Conservation (phyloP, 2,329 filamentous ascomycete species). For the Capronia americana region DNA sequence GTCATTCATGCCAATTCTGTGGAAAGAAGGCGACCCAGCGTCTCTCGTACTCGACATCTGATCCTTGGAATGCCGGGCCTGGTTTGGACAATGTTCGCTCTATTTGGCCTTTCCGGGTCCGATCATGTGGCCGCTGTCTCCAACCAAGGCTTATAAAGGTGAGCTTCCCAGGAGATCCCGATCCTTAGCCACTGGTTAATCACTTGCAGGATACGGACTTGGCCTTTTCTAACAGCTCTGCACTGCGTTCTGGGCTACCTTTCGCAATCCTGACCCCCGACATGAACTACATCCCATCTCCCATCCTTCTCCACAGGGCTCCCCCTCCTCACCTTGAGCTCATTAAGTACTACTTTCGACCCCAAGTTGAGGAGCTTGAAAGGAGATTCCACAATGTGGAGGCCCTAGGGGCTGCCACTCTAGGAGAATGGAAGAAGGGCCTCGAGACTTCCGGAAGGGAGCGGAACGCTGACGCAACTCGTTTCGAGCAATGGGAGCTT, state of each 20-base stretch:
- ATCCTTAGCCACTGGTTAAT: conserved; percentile 38
- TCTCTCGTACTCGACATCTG: conserved; percentile 38
- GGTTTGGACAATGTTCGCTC: conserved; percentile 65
- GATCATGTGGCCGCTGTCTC: conserved; percentile 72
- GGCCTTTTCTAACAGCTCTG: conserved; percentile 67
- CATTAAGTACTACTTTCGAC: conserved; percentile 69
- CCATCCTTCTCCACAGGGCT: conserved; percentile 59
- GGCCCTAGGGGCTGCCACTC: conserved; percentile 69
- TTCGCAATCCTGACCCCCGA: conserved; percentile 70
- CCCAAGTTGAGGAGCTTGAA: conserved; percentile 68
- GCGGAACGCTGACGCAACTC: conserved; percentile 65
- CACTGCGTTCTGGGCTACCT: conserved; percentile 71
- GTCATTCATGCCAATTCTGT: conserved; percentile 72
- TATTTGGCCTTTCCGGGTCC: conserved; percentile 74
- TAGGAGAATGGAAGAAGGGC: conserved; percentile 81
- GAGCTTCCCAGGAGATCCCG: conserved; percentile 41
- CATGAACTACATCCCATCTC: conserved; percentile 65
- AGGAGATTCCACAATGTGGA: conserved; percentile 68
- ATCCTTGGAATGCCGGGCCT: conserved; percentile 66
- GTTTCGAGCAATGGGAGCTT: conserved; percentile 78
- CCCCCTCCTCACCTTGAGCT: conserved; percentile 59
- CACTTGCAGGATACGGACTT: conserved; percentile 71
- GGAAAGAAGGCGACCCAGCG: conserved; percentile 46
- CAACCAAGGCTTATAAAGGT: conserved; percentile 69
- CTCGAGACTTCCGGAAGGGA: conserved; percentile 68